phyloP scores from a whole-genome alignment of 202 grass and related monocot species.

The Schoenoplectus triqueter region DNA sequence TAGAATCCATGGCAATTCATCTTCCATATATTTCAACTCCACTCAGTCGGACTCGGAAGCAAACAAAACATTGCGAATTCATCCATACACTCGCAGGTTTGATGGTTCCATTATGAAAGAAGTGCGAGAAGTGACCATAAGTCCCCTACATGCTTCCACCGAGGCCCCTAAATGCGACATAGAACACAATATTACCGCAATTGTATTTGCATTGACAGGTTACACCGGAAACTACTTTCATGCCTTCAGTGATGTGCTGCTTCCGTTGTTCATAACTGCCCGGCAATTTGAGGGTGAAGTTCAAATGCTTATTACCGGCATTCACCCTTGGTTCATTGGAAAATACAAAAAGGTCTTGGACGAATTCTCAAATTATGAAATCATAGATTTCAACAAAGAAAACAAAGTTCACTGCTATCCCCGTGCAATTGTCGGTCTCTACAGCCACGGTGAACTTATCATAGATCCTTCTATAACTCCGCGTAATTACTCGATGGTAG shows the following conservation, averaged over 20 bases:
- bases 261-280: constrained; percentile 72
- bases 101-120: constrained; percentile 46
- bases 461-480: constrained; percentile 63
- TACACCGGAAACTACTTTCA: constrained; percentile 88
- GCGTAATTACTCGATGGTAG: constrained; percentile 61
- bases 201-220: constrained; percentile 56
- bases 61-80: constrained; percentile 48
- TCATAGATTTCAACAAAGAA: constrained; percentile 52
- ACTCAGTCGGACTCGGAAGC: neutral
- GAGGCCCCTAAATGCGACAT: constrained; percentile 49
- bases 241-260: constrained; percentile 74
- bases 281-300: constrained; percentile 60
- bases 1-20: constrained; percentile 63
- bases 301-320: constrained; percentile 61
- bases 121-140: constrained; percentile 39
- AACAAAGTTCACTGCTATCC: constrained; percentile 59
- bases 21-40: constrained; percentile 52
- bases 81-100: constrained; percentile 71
- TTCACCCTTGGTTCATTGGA: constrained; percentile 54
- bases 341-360: constrained; percentile 53
- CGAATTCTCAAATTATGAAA: constrained; percentile 54
- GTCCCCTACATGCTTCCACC: neutral
- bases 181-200: constrained; percentile 52
- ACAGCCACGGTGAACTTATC: constrained; percentile 64
- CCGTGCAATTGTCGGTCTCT: constrained; percentile 44